Evolutionary conservation across 2,329 filamentous ascomycete species (phyloP), one percentile per base, ranked within the genome.

Genomic region (Fusarium zealandicum): DNA sequence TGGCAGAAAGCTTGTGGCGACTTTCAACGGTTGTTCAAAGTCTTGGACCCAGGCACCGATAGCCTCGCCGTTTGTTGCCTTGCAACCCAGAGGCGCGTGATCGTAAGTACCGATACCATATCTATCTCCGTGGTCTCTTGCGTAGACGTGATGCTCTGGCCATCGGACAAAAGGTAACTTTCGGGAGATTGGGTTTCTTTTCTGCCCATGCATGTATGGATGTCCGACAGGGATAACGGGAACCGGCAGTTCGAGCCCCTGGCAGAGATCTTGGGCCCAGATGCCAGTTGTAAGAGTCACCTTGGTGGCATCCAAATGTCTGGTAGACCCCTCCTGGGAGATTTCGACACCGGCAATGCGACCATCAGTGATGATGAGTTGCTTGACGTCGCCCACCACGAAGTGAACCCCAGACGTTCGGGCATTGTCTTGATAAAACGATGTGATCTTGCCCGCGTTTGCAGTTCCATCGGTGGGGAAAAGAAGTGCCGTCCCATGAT

Each of bases 31-130:
- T 5, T 57, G 27, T 2, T 61, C 52, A 20, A 67, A 67, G 10
- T 32, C 49, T 0, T 45, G 22, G 1, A 64, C 6, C 65, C 65
- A 67, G 0, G 49, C 14, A 2, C 64, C 64, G 0, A 58, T 67
- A 0, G 64, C 63, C 1, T 46, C 54, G 2, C 25, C 47, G 7
- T 51, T 40, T 2, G 38, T 30, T 11, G 64, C 48, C 0, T 47
- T 54, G 32, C 51, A 59, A 0, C 42, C 48, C 1, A 61, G n/a
- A 0, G 65, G 65, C 3, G 36, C 27, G 12, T 67, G 64, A 6
- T 67, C 51, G 13, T 67, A 67, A 1, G 55, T 64, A 1, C 65
- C 65, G 1, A 67, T 63, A 0, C 65, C 65, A 3, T 54, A 67
- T 1, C 45, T 57, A 2, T 44, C 9, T 1, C 65, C 65, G 2